These are phyloP conservation scores for Nicotiana rustica DNA, from an alignment of 305 asterid species.

Conservation along the genomic window DNA sequence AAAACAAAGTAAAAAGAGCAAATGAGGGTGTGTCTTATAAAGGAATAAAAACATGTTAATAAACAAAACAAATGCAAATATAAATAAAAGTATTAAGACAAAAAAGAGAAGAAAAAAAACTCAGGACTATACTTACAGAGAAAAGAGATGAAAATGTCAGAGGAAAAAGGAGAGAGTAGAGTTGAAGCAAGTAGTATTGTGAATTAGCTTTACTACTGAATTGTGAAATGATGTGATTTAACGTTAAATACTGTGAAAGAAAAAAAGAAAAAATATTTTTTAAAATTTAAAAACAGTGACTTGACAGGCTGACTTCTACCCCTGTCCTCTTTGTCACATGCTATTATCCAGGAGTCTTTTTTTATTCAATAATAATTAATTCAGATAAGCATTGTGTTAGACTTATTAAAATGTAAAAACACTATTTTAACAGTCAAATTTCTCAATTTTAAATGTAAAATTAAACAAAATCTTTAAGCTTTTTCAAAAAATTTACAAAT, in stretches of 20 bases:
- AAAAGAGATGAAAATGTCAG: constrained; percentile 20
- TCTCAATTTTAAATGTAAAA: no score
- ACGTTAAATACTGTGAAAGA: constrained; percentile 50
- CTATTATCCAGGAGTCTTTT: background rate
- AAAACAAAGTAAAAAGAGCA: constrained; percentile 38
- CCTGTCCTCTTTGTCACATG: constrained; percentile 42
- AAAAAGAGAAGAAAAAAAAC: background rate
- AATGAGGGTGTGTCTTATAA: constrained; percentile 36
- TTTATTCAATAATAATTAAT: no score
- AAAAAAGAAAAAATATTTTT: constrained; percentile 19
- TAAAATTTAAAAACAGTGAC: constrained; percentile 58
- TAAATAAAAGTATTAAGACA: background rate
- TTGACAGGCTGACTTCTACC: constrained; percentile 56
- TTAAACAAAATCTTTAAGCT: no score
- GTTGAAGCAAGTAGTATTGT: constrained; percentile 27
- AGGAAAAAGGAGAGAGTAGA: constrained; percentile 24
- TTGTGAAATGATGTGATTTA: constrained; percentile 68
- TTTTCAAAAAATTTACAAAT: no score
- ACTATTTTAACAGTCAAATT: no score
- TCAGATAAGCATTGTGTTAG: no score
- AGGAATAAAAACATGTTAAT: background rate
- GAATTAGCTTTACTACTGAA: constrained; percentile 40
- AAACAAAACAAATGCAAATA: constrained; percentile 36
- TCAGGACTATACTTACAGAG: constrained; percentile 25
- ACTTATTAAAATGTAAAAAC: no score